Base-by-base conservation (phyloP, 768 basidiomycete genomes). In the Panaeolus papilionaceus region DNA sequence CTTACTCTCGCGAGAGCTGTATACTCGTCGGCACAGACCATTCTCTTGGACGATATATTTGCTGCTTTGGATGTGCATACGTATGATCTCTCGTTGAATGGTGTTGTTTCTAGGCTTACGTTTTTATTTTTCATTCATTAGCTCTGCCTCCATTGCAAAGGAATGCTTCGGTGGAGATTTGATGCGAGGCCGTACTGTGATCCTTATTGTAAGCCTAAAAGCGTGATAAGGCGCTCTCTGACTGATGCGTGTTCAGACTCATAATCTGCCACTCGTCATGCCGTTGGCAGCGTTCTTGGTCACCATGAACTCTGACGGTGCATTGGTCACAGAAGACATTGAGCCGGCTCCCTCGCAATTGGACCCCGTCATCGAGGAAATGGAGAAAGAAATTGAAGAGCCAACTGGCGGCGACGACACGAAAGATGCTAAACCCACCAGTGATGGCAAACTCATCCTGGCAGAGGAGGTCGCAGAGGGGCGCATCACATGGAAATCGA, bases 101-200 rank as follows among this genome's bases (percentile, higher is more conserved):
- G 11, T 9, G 5, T 33, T 6, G 16, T 44, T 16, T 44, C 18
- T 44, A 4, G 5, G 18, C 42, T 44, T 6, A n/a, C n/a, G n/a
- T n/a, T n/a, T n/a, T n/a, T n/a, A n/a, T n/a, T n/a, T n/a, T n/a
- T n/a, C n/a, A n/a, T n/a, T n/a, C n/a, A n/a, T n/a, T n/a, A 94
- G 93, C 0, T 91, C 94, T 0, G 86, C 89, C 67, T 92, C 92
- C 77, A 85, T 97, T 45, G 90, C 88, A 72, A 81, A 86, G 23
- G 82, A 92, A 62, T 94, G 92, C 71, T 81, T 97, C 44, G 82
- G 83, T 66, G 94, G 95, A 10, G 88, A 90, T 47, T 79, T 96
- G 51, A 82, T 94, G 74, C 77, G 81, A 26, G 87, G 85, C 14
- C 85, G 94, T 62, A 96, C 95, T 0, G 80, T 95, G 65, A 84